Percentiles rank a stretch among this genome's conserved stretches.
phyloP scores from a whole-genome alignment of 305 asterid genomes.

The Solanum chacoense region DNA sequence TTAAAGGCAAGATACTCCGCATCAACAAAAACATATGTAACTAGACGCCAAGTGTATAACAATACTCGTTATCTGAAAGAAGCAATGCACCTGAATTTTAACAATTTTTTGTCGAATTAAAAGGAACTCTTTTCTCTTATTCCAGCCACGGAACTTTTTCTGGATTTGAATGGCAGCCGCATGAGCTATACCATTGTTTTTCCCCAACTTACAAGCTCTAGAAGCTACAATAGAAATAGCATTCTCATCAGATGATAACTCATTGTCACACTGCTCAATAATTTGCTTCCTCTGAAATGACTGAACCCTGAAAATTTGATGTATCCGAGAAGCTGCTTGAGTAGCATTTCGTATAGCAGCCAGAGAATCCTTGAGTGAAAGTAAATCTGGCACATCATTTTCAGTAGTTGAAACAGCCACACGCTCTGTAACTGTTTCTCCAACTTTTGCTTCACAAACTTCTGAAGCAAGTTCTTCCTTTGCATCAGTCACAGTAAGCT shows the following conservation, averaged over 20 bases:
- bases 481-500: constrained; percentile 46
- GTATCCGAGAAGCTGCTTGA: constrained; percentile 90
- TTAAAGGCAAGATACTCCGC: background rate
- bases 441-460: constrained; percentile 25
- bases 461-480: constrained; percentile 30
- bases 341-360: constrained; percentile 93
- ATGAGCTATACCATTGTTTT: constrained; percentile 35
- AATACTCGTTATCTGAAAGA: background rate
- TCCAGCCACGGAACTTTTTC: constrained; percentile 93
- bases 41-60: background rate
- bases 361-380: constrained; percentile 75
- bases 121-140: constrained; percentile 67
- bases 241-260: constrained; percentile 34
- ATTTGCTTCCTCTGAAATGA: constrained; percentile 81
- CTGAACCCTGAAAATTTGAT: constrained; percentile 75
- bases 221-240: constrained; percentile 51
- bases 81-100: constrained; percentile 74
- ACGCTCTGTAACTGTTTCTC: constrained; percentile 56
- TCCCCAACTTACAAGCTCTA: constrained; percentile 42
- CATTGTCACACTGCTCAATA: constrained; percentile 31
- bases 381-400: constrained; percentile 49
- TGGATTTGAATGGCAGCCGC: constrained; percentile 80
- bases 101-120: constrained; percentile 69
- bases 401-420: constrained; percentile 52
- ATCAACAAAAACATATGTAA: background rate